phyloP scores from a whole-genome alignment of 2,329 filamentous ascomycete genomes.

The Colletotrichum spinosum region DNA sequence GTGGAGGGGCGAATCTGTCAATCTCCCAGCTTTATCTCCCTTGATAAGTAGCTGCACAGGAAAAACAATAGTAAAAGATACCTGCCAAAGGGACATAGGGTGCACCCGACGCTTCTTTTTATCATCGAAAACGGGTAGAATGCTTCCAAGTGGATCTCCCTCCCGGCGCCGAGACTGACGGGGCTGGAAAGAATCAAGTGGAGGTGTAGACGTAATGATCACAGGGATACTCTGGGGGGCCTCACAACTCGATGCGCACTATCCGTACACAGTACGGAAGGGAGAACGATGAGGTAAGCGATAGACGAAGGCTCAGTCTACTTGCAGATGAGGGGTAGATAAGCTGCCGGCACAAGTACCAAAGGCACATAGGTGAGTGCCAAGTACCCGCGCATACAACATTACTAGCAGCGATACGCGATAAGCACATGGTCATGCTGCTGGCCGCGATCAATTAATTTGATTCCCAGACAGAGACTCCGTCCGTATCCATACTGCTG shows the following conservation, averaged over 20 bases:
- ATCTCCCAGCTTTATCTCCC: neutral
- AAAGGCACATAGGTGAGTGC: neutral
- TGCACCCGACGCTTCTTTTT: neutral
- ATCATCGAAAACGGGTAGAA: constrained; percentile 5
- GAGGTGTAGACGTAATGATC: constrained; percentile 24
- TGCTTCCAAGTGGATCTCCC: neutral
- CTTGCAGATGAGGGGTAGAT: constrained; percentile 5
- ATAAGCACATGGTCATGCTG: constrained; percentile 7
- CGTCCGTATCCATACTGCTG: too few species aligned
- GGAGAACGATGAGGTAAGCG: too few species aligned
- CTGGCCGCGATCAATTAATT: neutral
- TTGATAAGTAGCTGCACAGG: neutral
- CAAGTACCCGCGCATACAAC: too few species aligned
- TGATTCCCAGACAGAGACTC: too few species aligned
- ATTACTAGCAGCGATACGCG: too few species aligned
- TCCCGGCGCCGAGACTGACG: neutral
- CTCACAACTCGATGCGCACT: too few species aligned
- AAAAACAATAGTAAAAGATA: neutral
- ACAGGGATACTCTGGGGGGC: constrained; percentile 11
- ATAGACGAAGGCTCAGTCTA: neutral
- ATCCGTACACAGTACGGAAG: too few species aligned
- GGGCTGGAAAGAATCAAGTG: constrained; percentile 4
- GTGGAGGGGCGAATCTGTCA: too few species aligned
- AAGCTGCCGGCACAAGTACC: constrained; percentile 7
- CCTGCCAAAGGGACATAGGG: neutral